Conservation (phyloP, 164 flowering plant species). For the Kalanchoe fedtschenkoi region DNA sequence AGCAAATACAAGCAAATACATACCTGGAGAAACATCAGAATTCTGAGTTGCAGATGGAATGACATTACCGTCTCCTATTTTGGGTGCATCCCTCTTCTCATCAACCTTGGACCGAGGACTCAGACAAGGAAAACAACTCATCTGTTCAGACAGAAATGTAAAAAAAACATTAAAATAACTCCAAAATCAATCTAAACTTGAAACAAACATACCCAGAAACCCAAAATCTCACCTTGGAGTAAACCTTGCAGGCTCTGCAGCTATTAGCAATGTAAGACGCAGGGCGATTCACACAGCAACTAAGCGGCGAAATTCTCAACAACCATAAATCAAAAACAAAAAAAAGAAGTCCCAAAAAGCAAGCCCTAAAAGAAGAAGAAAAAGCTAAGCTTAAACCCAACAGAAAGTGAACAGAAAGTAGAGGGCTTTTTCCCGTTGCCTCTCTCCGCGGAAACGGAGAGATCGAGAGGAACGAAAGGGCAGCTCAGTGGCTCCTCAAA, state of each 20-base stretch:
- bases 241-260: neutral
- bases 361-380: neutral
- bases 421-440: neutral
- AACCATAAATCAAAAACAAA: neutral
- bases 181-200: neutral
- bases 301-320: neutral
- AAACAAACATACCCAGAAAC: neutral
- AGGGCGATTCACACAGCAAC: neutral
- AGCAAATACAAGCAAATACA: neutral
- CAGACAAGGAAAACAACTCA: slow-evolving; percentile 3
- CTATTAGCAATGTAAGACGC: neutral
- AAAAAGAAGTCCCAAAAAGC: neutral
- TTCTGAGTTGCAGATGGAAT: neutral
- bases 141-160: neutral
- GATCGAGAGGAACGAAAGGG: neutral
- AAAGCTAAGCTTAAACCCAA: neutral
- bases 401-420: neutral
- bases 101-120: neutral
- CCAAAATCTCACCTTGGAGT: neutral
- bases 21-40: neutral
- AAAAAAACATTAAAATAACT: neutral
- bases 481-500: neutral
- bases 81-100: neutral
- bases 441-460: neutral
- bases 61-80: neutral